phyloP scores from a whole-genome alignment of 2,329 filamentous ascomycete genomes.

The Plectosphaerella sp. region DNA sequence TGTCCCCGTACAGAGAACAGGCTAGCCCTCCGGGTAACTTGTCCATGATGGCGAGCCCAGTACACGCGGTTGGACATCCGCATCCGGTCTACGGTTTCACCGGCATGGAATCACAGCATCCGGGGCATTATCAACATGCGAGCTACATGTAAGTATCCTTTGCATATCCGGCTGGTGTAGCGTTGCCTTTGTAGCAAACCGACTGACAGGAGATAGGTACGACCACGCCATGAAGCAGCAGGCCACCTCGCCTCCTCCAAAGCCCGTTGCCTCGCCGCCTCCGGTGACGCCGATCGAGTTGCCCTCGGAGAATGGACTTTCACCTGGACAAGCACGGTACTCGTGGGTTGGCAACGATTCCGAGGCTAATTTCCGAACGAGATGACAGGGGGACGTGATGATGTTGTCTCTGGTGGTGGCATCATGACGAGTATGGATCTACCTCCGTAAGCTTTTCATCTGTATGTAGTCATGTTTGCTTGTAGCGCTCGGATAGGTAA shows the following conservation, averaged over 20 bases:
- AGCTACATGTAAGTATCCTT: neutral
- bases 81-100: neutral
- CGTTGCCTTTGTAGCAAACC: neutral
- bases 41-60: neutral
- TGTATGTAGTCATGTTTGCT: too few relatives aligned
- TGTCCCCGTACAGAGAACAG: neutral
- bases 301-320: neutral
- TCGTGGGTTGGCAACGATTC: neutral
- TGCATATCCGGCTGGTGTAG: neutral
- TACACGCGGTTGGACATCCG: neutral
- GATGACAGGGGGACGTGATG: neutral
- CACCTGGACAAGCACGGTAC: neutral
- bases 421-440: too few relatives aligned
- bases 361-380: neutral
- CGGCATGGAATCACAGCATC: neutral
- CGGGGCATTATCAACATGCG: neutral
- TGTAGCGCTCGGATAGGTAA: too few relatives aligned
- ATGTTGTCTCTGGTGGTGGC: neutral
- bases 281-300: neutral
- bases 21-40: neutral
- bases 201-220: neutral
- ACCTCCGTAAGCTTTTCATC: too few relatives aligned
- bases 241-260: neutral
- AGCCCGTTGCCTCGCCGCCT: neutral
- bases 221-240: neutral